Percentiles rank a stretch among this genome's conserved stretches.
Conservation (phyloP, 768 basidiomycete species). For the Terana coerulea region DNA sequence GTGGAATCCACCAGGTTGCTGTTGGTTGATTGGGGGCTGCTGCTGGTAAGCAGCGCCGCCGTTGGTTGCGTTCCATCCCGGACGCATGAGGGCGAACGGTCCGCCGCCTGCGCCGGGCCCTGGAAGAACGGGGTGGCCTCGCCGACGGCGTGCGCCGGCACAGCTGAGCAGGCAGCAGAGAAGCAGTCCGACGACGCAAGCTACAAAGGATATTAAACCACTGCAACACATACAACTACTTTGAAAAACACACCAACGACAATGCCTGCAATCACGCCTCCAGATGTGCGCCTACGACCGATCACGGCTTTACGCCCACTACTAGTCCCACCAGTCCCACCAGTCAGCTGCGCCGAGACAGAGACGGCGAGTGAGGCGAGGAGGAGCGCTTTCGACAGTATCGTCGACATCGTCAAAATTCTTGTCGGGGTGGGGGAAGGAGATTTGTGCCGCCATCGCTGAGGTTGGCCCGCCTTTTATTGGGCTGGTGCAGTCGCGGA, state of each 20-base stretch:
- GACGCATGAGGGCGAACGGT: not conserved
- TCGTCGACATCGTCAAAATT: not conserved
- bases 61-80: not conserved
- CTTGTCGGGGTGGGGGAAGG: too few species aligned
- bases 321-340: too few species aligned
- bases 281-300: not conserved
- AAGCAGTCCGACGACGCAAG: not conserved
- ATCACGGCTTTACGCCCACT: too few species aligned
- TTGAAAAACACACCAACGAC: not conserved
- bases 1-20: too few species aligned
- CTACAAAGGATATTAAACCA: not conserved
- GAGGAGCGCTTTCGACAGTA: not conserved
- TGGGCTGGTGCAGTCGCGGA: too few species aligned
- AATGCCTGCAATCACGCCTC: constrained; percentile 3
- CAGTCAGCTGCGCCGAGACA: not conserved
- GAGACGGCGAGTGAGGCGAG: not conserved
- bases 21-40: too few species aligned
- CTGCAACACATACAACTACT: too few species aligned
- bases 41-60: not conserved
- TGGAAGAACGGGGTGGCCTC: not conserved
- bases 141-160: not conserved
- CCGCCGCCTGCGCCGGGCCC: not conserved
- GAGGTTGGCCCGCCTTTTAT: too few species aligned
- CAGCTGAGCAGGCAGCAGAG: not conserved
- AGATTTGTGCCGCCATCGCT: too few species aligned